Base-by-base conservation (phyloP, 1,284 basidiomycete genomes). In the Apiotrichum laibachii region DNA sequence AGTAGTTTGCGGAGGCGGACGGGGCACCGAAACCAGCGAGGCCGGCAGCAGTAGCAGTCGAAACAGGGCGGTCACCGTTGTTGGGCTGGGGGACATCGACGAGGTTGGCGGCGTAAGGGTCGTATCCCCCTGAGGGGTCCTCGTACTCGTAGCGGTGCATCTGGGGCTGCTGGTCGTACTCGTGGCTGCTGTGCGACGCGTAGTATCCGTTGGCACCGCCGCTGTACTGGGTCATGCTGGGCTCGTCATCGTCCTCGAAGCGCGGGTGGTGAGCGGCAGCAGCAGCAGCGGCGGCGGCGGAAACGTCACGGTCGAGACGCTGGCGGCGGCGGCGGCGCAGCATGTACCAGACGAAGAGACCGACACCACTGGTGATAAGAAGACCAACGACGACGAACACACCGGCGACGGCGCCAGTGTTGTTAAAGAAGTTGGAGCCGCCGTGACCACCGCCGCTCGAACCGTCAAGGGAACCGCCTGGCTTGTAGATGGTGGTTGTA, bases 331-430 rank as follows among this genome's bases (percentile, higher is more conserved):
- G 61, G 37, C 78, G 64, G 35, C 72, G 66, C 33, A 78, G 66
- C 70, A 77, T 72, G 60, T 77, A 70, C 61, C 76, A 71, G 22
- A 70, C 67, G 42, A 76, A 73, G 0, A 72, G 72, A 31, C 76
- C 66, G n/a, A 78, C 43, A 58, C 71, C 72, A 5, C 72, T 71
- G 1, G 77, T 73, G 5, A 73, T 67, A 5, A 72, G 68, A 19
- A 80, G 67, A 55, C 78, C 78, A 26, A 80, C 71, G 16, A 76
- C 77, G 22, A 79, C 78, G 54, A 80, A 80, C 0, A 73, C 73
- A 55, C 78, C 78, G 3, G 75, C 77, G 3, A 80, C 78, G 19
- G 78, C 78, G 0, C 76, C 75, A 1, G 74, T 74, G 62, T 79
- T 79, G 64, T 68, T 68, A 56, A 79, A 77, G 66, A 80, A 80